Evolutionary conservation across 176 grass and related monocot species (phyloP).

Genomic region (Chloris gayana): DNA sequence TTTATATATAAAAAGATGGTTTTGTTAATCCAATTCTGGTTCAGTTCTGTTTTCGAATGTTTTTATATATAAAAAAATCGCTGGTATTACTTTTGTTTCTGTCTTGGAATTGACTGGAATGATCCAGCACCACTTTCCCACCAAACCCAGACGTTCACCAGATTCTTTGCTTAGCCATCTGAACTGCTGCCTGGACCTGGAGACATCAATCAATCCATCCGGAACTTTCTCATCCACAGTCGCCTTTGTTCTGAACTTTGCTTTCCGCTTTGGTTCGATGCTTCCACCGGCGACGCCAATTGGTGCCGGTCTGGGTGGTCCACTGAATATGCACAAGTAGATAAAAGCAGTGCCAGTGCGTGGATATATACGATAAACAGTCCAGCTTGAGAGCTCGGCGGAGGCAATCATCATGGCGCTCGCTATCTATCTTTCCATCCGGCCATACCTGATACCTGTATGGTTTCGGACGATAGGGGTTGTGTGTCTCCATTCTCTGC

Average conservation of each 20-base stretch:
- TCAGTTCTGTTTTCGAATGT: not conserved
- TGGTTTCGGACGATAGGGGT: not conserved
- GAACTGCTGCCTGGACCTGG: not conserved
- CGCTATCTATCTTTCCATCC: conserved; percentile 8
- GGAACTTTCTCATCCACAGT: not conserved
- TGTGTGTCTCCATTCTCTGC: not conserved
- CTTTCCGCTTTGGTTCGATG: not conserved
- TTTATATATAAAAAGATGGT: not conserved
- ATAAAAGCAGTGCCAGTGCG: not conserved
- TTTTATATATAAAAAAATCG: not conserved
- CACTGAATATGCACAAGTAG: not conserved
- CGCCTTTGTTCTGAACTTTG: not conserved
- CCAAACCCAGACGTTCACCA: not conserved
- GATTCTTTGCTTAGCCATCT: not conserved
- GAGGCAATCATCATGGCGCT: conserved; percentile 22
- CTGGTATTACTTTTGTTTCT: conserved; percentile 1
- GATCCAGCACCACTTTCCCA: not conserved
- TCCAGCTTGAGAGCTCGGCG: conserved; percentile 2
- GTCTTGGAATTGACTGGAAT: not conserved
- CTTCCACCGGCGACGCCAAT: not conserved
- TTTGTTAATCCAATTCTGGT: not conserved
- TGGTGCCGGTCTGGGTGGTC: not conserved
- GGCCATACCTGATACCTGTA: not conserved
- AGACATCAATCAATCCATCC: not conserved
- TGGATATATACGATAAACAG: not conserved